Conservation (phyloP, 2,329 filamentous ascomycete genomes). For the Didymella segeticola region DNA sequence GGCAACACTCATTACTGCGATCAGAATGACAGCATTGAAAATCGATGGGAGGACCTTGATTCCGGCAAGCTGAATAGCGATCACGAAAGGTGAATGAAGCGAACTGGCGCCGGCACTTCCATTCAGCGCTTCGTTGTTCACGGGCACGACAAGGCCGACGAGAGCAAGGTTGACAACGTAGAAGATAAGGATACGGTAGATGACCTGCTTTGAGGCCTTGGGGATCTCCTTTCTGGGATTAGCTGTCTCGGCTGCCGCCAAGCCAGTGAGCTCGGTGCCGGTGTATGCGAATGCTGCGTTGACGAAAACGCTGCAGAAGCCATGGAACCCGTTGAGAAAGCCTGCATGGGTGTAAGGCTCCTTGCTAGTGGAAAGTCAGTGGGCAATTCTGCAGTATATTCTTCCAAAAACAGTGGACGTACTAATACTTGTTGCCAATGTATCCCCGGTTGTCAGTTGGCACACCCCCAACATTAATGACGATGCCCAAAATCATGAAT, state of each 20-base stretch:
- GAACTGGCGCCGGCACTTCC: conserved; percentile 3
- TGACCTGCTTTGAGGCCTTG: conserved; percentile 52
- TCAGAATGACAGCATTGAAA: conserved; percentile 70
- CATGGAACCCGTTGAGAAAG: conserved; percentile 65
- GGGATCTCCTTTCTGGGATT: conserved; percentile 58
- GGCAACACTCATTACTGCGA: conserved; percentile 64
- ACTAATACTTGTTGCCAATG: conserved; percentile 67
- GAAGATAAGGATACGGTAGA: conserved; percentile 54
- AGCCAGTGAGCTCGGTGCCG: conserved; percentile 66
- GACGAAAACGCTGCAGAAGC: conserved; percentile 68
- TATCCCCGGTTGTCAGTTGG: conserved; percentile 62
- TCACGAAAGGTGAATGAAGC: conserved; percentile 66
- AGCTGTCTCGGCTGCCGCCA: conserved; percentile 62
- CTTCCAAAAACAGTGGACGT: conserved; percentile 24
- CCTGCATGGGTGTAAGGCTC: conserved; percentile 37
- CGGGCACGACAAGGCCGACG: conserved; percentile 50
- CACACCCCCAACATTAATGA: conserved; percentile 66
- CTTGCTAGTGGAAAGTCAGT: neutral
- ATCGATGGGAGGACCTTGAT: conserved; percentile 66
- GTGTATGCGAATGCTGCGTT: conserved; percentile 67
- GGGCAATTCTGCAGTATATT: neutral
- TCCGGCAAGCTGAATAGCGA: conserved; percentile 67
- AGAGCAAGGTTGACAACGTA: conserved; percentile 52
- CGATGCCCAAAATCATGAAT: conserved; percentile 69
- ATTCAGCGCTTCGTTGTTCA: conserved; percentile 24